phyloP scores from a whole-genome alignment of 441 rosid genomes.

The Arabidopsis hybrid region DNA sequence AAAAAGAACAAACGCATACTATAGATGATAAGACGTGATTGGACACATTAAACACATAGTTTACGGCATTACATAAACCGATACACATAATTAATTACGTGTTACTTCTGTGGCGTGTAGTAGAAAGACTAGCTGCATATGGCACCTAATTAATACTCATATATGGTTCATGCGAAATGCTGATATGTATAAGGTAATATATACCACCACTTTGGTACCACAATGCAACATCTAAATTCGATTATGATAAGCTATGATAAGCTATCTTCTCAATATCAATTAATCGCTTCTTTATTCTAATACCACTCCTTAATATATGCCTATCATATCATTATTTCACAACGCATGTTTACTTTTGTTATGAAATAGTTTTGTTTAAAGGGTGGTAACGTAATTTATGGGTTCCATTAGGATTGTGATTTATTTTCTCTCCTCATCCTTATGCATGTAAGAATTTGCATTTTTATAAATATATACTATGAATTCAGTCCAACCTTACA shows the following conservation, averaged over 20 bases:
- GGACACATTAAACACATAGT: not conserved
- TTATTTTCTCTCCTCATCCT: no score
- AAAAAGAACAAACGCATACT: not conserved
- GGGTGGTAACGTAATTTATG: not conserved
- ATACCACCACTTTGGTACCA: not conserved
- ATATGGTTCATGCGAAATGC: not conserved
- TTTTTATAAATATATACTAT: no score
- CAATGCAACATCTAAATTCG: not conserved
- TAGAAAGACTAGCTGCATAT: not conserved
- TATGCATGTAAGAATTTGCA: no score
- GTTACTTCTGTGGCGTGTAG: not conserved
- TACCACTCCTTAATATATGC: slow-evolving; percentile 44
- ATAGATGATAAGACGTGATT: not conserved
- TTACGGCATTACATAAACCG: not conserved
- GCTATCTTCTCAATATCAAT: no score
- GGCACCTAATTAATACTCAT: not conserved
- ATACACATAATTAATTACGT: not conserved
- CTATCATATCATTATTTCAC: slow-evolving; percentile 36
- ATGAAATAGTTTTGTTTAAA: not conserved
- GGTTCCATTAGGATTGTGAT: no score
- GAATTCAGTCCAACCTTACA: no score
- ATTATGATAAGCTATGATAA: no score
- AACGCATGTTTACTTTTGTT: slow-evolving; percentile 2
- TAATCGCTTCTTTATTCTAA: slow-evolving; percentile 38
- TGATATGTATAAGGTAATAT: not conserved